Evolutionary conservation across 345 rosid genomes (phyloP), one percentile per base, ranked within the genome.

Genomic region (Eucalyptus coolabah): DNA sequence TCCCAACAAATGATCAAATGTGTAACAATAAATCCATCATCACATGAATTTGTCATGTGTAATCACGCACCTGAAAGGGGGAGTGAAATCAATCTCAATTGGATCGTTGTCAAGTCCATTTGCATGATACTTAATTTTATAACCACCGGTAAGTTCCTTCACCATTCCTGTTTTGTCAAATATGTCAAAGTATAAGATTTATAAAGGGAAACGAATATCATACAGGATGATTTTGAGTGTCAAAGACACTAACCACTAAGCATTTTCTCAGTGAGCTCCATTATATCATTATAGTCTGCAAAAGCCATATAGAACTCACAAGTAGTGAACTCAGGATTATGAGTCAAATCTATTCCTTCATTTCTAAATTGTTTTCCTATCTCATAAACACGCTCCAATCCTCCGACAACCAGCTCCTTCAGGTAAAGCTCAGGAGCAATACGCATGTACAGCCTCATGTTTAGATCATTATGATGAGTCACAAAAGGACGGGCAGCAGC

Each of bases 251-350:
- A 90, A 94, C 99, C 99, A 89, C 99, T 97, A 91, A 98, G 77
- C 98, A 98, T 92, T 83, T 91, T 87, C 94, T 98, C 99, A 26
- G 99, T 98, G 86, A 98, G 96, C 60, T 92, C 92, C 99, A 98
- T 98, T 93, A 98, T 83, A 91, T 98, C 99, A 69, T 98, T 93
- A 93, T 98, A 98, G 92, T 97, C 99, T 1, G 99, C 99, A 83
- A 88, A 98, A n/a, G 99, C 99, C 99, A 97, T 97, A 89, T 98
- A 98, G 92, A 98, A 98, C 93, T 98, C 99, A 87, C 99, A 98
- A 87, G 99, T 97, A 86, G 99, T 97, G 92, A 97, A 98, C 93
- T 98, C 99, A 24, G 99, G 99, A 91, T 98, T 98, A 90, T 98
- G 99, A 32, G 99, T 98, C 93, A 98, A 90, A 93, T 98, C 99